Percentiles rank a stretch among this genome's conserved stretches.
phyloP scores from a whole-genome alignment of 2,329 filamentous ascomycete genomes.

The Alternaria ethzedia region DNA sequence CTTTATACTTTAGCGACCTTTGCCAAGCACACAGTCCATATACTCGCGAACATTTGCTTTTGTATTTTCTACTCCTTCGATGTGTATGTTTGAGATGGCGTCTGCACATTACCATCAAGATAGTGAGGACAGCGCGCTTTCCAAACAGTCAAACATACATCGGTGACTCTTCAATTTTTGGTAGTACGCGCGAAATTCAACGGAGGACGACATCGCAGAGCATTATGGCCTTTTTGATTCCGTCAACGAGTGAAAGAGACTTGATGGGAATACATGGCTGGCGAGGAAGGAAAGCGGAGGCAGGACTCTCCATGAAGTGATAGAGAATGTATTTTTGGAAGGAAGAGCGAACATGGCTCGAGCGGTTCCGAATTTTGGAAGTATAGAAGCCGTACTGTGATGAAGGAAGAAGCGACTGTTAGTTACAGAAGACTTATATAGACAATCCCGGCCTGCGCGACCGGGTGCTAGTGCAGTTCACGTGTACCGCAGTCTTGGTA shows the following conservation, averaged over 20 bases:
- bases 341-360: background rate
- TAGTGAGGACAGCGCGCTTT: background rate
- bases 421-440: background rate
- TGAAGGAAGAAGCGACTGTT: background rate
- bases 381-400: accelerated
- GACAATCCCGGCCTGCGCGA: background rate
- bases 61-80: accelerated
- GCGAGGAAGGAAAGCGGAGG: background rate
- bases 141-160: background rate
- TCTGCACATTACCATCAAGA: background rate
- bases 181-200: background rate
- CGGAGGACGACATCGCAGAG: background rate
- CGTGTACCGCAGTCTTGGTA: background rate
- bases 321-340: background rate
- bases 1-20: accelerated
- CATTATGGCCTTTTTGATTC: background rate
- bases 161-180: background rate
- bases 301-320: background rate
- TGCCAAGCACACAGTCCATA: background rate
- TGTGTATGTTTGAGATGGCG: accelerated
- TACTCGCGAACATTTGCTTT: accelerated
- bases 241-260: background rate
- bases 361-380: background rate
- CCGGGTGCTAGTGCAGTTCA: background rate
- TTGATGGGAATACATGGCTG: background rate